Base-by-base conservation (phyloP, 2,329 filamentous ascomycete genomes). In the Pseudocercospora macadamiae region DNA sequence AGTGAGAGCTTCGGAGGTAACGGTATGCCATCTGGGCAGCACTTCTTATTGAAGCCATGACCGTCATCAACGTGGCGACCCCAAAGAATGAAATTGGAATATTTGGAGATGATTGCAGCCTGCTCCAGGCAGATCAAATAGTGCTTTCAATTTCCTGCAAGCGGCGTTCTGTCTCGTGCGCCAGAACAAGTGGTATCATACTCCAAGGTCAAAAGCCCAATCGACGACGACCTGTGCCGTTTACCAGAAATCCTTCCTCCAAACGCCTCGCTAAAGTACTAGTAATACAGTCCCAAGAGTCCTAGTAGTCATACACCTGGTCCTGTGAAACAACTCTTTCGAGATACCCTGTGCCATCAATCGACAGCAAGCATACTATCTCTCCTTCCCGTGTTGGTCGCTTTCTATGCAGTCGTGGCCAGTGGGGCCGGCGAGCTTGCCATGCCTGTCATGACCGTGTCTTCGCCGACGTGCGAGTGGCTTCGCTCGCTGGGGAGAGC, bases 401-500 rank as follows among this genome's bases (percentile, higher is more conserved):
- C n/a, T n/a, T n/a, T n/a, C n/a, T 52, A 64, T 25, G 75, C 75
- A 39, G 76, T 71, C n/a, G 77, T 76, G 3, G 77, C 76, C 12
- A 30, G 47, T 12, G 45, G 72, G 37, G 71, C 71, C 10, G 72
- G 72, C 23, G 73, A 74, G 65, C 73, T 75, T 45, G 69, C 71
- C 26, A 73, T 67, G 18, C 65, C 70, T 16, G 67, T 69, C 61
- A 68, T 69, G 49, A 67, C 64, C 2, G 60, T 68, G 14, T 66
- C 60, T 21, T 70, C 70, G 37, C 65, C 63, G 14, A 80, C 78
- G 34, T 79, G 80, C n/a, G 76, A 78, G 55, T 80, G 82, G 68
- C 83, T 86, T 10, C 64, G 84, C 64, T 88, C 86, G 67, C 84
- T 84, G 30, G 81, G 79, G 51, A 86, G 74, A 18, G 80, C 84